Base-by-base conservation (phyloP, 2,329 filamentous ascomycete species). In the Sclerotinia subarctica region DNA sequence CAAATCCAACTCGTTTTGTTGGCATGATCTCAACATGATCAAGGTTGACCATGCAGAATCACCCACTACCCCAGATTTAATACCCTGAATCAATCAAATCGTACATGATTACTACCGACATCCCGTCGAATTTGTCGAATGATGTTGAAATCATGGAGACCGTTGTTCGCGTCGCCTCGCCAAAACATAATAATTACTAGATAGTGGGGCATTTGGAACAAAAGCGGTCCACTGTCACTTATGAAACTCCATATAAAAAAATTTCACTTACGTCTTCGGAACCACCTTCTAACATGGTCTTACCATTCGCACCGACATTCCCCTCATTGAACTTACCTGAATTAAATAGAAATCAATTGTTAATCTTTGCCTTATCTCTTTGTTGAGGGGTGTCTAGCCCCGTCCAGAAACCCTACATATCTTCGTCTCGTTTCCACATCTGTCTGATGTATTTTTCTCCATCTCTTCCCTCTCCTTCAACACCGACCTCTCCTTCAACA, bases 341-440 rank as follows among this genome's bases (percentile, higher is more conserved):
- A 66, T 57, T 51, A 38, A 65, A 53, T 35, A 56, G 64, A 62
- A 67, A 62, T 59, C 35, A 24, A 46, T 66, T 66, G 46, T 62
- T 60, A 62, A 67, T 67, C 44, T 47, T 52, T 51, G n/a, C 19
- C 64, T 59, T 67, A 67, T 67, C 64, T 67, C 46, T 35, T 47
- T 38, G 47, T 60, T 32, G 29, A 62, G 56, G 56, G 13, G 46
- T 66, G 56, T 44, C 52, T 38, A 19, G 29, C 58, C 44, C 58
- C 58, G 29, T 49, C 58, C 46, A 46, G 17, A 52, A 60, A 26
- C 60, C 60, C 56, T 42, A 54, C 38, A 62, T 67, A 67, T 62
- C 51, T 66, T 42, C 58, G 44, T 60, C 46, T 52, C 32, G 8
- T 60, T 26, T 62, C 58, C 32, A 24, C 32, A 62, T 62, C 8